A percentile compares a stretch with the other conserved stretches of the same genome.
phyloP scores from a whole-genome alignment of 2,329 filamentous ascomycete species.

The Calcarisporium arbuscula region DNA sequence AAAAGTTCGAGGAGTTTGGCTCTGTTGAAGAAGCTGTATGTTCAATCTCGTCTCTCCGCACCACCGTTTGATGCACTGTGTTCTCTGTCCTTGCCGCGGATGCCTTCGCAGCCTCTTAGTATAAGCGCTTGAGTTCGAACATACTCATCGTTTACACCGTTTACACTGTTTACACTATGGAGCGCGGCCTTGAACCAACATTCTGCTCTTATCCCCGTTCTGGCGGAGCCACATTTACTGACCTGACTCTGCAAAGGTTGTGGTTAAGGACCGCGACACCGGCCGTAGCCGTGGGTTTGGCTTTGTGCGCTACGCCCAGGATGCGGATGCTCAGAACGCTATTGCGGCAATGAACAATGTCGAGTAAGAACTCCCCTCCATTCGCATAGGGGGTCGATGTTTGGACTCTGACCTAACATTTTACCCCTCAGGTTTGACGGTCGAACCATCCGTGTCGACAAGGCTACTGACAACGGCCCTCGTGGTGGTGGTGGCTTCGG shows the following conservation, averaged over 20 bases:
- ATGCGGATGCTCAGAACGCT: slow-evolving; percentile 69
- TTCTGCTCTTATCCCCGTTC: slow-evolving; percentile 11
- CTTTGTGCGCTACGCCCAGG: slow-evolving; percentile 82
- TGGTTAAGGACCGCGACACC: slow-evolving; percentile 96
- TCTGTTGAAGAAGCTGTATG: slow-evolving; percentile 90
- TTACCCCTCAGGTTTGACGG: slow-evolving; percentile 70
- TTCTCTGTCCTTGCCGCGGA: too few relatives aligned
- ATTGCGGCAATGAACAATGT: slow-evolving; percentile 79
- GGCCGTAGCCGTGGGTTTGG: slow-evolving; percentile 95
- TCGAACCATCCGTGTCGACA: slow-evolving; percentile 90
- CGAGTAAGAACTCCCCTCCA: slow-evolving; percentile 64
- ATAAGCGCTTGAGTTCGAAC: background rate
- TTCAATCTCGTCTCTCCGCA: slow-evolving; percentile 27
- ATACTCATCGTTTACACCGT: slow-evolving; percentile 1
- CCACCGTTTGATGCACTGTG: too few relatives aligned
- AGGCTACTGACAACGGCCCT: slow-evolving; percentile 75
- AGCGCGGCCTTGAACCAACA: too few relatives aligned
- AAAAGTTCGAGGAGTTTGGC: slow-evolving; percentile 91
- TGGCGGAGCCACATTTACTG: too few relatives aligned
- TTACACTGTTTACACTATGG: too few relatives aligned
- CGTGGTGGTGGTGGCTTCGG: slow-evolving; percentile 38
- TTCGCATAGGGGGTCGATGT: too few relatives aligned
- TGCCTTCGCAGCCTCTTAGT: too few relatives aligned
- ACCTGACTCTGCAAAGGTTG: slow-evolving; percentile 55
- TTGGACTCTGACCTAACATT: slow-evolving; percentile 15